Evolutionary conservation across 306 rosid genomes (phyloP).

Genomic region (Quercus engelmannii): DNA sequence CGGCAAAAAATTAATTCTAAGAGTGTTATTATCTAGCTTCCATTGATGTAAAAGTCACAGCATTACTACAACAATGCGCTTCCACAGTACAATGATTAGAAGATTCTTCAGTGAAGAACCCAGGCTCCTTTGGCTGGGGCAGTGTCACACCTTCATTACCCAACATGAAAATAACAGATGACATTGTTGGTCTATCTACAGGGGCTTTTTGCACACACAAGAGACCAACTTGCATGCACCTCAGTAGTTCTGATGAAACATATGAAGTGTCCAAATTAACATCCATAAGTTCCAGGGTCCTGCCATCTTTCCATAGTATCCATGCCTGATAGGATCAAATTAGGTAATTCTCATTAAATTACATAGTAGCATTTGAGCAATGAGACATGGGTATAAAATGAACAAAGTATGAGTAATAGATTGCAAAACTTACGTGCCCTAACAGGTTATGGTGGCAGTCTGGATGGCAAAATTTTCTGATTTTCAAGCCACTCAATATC

Average conservation of each 20-base stretch:
- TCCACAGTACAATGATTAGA: no score
- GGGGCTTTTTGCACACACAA: constrained; percentile 26
- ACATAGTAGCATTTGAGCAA: no score
- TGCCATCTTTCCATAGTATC: constrained; percentile 22
- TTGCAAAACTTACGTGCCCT: constrained; percentile 21
- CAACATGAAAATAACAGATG: constrained; percentile 27
- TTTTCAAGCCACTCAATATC: constrained; percentile 46
- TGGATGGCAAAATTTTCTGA: constrained; percentile 20
- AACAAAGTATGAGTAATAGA: background rate
- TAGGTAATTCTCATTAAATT: no score
- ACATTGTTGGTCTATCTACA: constrained; percentile 34
- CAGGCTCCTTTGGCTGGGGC: constrained; percentile 19
- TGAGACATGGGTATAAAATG: background rate
- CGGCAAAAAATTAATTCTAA: no score
- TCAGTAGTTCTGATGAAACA: constrained; percentile 9
- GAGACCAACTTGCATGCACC: constrained; percentile 27
- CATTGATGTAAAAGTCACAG: background rate
- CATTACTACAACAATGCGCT: background rate
- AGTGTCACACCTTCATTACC: constrained; percentile 13
- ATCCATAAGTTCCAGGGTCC: constrained; percentile 22
- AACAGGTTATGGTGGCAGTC: constrained; percentile 25
- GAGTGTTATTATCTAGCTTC: no score
- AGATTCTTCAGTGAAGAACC: background rate
- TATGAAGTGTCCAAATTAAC: background rate
- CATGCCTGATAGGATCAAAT: constrained; percentile 9